phyloP scores from a whole-genome alignment of 1,284 basidiomycete species.

The Waitea zeae region DNA sequence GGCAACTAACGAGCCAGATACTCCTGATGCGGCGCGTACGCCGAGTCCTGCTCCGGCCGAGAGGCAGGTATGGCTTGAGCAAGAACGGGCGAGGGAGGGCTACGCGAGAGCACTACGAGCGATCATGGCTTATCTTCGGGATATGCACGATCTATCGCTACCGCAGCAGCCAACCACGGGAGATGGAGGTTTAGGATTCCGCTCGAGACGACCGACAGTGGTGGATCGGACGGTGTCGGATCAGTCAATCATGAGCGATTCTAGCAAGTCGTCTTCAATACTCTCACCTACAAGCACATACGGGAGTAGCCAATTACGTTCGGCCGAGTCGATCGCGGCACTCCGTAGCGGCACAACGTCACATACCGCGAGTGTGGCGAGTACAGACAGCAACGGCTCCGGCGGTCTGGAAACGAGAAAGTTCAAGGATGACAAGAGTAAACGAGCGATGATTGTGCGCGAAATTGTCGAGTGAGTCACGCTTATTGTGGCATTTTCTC shows the following conservation, averaged over 20 bases:
- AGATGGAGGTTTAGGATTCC: conserved; percentile 16
- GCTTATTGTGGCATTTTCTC: conserved; percentile 4
- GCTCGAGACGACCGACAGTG: conserved; percentile 47
- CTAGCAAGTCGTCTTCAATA: conserved; percentile 11
- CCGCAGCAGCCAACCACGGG: conserved; percentile 30
- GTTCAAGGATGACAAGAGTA: conserved; percentile 76
- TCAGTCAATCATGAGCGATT: conserved; percentile 15
- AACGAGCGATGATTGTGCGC: conserved; percentile 61
- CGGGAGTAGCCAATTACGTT: conserved; percentile 42
- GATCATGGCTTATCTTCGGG: conserved; percentile 88
- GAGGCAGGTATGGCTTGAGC: conserved; percentile 41
- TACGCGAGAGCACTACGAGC: conserved; percentile 69
- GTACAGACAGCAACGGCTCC: conserved; percentile 48
- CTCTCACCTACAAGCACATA: conserved; percentile 22
- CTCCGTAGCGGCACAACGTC: conserved; percentile 38
- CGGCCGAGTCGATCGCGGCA: conserved; percentile 37
- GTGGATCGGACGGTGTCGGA: conserved; percentile 34
- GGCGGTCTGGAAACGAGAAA: conserved; percentile 53
- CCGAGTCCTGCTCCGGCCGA: conserved; percentile 29
- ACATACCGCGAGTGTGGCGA: conserved; percentile 55
- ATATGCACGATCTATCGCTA: conserved; percentile 78
- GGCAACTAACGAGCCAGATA: conserved; percentile 23
- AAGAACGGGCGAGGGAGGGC: conserved; percentile 49
- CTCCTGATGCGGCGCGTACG: conserved; percentile 17
- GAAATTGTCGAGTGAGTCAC: conserved; percentile 72